phyloP scores from a whole-genome alignment of 352 stramenopile genomes.

The Elongisporangium anandrum region DNA sequence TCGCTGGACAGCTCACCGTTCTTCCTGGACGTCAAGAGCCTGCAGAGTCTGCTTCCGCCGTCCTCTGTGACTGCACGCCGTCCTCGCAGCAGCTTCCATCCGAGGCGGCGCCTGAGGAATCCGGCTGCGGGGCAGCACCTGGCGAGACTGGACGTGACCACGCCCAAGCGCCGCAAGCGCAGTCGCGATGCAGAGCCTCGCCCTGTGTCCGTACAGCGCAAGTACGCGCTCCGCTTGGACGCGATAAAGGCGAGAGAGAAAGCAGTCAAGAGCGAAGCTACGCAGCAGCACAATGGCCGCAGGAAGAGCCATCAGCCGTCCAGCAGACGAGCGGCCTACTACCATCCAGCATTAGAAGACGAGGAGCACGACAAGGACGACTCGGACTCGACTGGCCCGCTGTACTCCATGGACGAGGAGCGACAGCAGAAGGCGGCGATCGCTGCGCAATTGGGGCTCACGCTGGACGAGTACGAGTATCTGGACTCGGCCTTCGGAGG shows the following conservation, averaged over 20 bases:
- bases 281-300: conserved; percentile 4
- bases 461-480: conserved; percentile 62
- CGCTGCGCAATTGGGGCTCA: conserved; percentile 58
- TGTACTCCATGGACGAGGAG: conserved; percentile 34
- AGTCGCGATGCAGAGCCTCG: conserved; percentile 1
- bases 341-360: conserved; percentile 30
- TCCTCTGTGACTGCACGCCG: conserved; percentile 8
- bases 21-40: conserved; percentile 59
- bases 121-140: conserved; percentile 9
- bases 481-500: conserved; percentile 54
- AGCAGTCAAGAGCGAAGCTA: conserved; percentile 8
- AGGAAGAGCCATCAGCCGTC: background rate
- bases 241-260: conserved; percentile 24
- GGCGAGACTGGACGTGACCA: conserved; percentile 1
- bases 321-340: conserved; percentile 11
- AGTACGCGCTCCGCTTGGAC: conserved; percentile 42
- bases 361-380: conserved; percentile 13
- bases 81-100: conserved; percentile 11
- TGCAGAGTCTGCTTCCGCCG: conserved; percentile 51
- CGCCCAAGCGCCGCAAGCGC: background rate
- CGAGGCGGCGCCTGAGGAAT: background rate
- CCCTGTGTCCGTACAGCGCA: conserved; percentile 12
- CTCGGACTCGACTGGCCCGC: background rate
- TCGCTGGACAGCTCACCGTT: conserved; percentile 34
- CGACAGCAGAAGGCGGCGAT: conserved; percentile 39